Evolutionary conservation across 78 protist species (phyloP).

Genomic region (Tieghemostelium lacteum): DNA sequence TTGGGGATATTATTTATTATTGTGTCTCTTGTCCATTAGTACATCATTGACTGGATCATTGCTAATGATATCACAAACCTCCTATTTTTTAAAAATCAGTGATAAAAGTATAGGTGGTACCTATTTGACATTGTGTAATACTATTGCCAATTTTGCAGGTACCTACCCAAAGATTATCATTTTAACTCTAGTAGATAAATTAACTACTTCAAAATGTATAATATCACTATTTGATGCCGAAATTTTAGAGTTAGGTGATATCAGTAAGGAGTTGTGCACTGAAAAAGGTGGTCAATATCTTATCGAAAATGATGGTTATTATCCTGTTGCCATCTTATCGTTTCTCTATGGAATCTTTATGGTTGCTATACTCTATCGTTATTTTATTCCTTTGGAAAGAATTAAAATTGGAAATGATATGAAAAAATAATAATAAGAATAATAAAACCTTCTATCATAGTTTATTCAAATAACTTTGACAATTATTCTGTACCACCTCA

Average conservation of each 20-base stretch:
- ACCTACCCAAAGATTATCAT: conserved; percentile 80
- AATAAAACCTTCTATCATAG: too few species aligned
- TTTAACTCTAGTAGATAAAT: conserved; percentile 27
- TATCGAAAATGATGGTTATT: conserved; percentile 51
- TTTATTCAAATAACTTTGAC: too few species aligned
- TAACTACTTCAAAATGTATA: conserved; percentile 27
- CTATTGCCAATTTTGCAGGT: conserved; percentile 79
- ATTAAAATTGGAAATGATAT: conserved; percentile 9
- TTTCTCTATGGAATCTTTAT: conserved; percentile 54
- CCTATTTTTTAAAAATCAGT: conserved; percentile 76
- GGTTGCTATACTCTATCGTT: conserved; percentile 7
- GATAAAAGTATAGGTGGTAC: conserved; percentile 85
- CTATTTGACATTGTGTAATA: conserved; percentile 82
- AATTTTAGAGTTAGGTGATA: background rate
- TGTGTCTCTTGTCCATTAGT: background rate
- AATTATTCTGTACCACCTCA: too few species aligned
- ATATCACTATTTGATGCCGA: background rate
- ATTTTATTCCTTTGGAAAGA: conserved; percentile 40
- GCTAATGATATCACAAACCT: conserved; percentile 34
- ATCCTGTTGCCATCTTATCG: conserved; percentile 4
- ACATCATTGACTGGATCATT: background rate
- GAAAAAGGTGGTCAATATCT: conserved; percentile 18
- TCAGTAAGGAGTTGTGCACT: conserved; percentile 12
- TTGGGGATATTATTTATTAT: conserved; percentile 28
- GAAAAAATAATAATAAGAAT: too few species aligned